Conservation (phyloP, 1,284 basidiomycete genomes). For the Boletus sp. region DNA sequence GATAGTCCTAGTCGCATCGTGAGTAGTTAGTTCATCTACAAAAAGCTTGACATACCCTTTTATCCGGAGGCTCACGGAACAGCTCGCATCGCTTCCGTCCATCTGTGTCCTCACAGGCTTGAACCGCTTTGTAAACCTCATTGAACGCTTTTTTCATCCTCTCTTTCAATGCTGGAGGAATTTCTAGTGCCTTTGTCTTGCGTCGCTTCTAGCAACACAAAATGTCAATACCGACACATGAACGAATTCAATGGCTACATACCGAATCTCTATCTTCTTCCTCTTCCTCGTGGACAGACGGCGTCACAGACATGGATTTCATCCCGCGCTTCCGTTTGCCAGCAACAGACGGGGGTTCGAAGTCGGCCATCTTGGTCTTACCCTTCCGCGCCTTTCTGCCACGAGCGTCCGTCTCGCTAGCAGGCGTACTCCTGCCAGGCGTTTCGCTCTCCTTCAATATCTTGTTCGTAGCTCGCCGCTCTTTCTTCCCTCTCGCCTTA, state of each 20-base stretch:
- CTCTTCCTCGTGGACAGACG: conserved; percentile 72
- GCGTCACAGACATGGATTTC: conserved; percentile 79
- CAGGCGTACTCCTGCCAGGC: conserved; percentile 62
- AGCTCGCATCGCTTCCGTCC: conserved; percentile 83
- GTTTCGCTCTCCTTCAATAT: conserved; percentile 55
- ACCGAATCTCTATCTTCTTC: conserved; percentile 71
- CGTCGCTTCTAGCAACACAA: conserved; percentile 71
- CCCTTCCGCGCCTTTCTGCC: conserved; percentile 69
- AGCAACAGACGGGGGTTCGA: conserved; percentile 51
- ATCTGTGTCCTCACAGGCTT: conserved; percentile 71
- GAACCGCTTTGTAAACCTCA: conserved; percentile 80
- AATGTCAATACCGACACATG: conserved; percentile 1
- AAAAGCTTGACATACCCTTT: conserved; percentile 47
- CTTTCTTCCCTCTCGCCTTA: conserved; percentile 62
- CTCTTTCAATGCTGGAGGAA: conserved; percentile 61
- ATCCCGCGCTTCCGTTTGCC: conserved; percentile 71
- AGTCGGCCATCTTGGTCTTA: conserved; percentile 59
- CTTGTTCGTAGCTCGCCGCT: conserved; percentile 58
- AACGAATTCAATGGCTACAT: conserved; percentile 31
- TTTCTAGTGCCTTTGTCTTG: conserved; percentile 62
- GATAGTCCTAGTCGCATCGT: conserved; percentile 66
- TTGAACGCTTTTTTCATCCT: conserved; percentile 87
- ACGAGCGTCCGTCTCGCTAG: conserved; percentile 61
- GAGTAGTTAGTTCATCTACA: conserved; percentile 1
- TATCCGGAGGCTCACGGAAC: conserved; percentile 81